Conservation (phyloP, 371 early-diverging fungal genomes). For the Umbelopsis sp. region DNA sequence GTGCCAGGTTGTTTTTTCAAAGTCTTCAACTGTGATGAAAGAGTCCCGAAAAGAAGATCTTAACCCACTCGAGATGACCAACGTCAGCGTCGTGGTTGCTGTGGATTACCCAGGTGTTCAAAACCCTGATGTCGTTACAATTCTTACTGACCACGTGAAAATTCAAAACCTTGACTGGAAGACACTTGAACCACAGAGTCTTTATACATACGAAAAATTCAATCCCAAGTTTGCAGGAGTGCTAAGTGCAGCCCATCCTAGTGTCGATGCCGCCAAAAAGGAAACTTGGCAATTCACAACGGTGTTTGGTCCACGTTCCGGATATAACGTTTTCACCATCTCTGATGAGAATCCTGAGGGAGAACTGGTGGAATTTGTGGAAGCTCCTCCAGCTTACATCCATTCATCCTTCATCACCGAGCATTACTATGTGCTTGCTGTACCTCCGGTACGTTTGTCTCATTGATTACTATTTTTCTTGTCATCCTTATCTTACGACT, state of each 20-base stretch:
- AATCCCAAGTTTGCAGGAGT: slow-evolving; percentile 47
- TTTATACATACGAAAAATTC: slow-evolving; percentile 51
- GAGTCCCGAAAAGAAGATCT: not conserved
- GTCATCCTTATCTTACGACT: not conserved
- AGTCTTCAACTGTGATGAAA: slow-evolving; percentile 59
- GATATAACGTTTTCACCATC: slow-evolving; percentile 34
- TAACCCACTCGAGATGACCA: not conserved
- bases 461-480: not conserved
- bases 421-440: slow-evolving; percentile 57
- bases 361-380: slow-evolving; percentile 35
- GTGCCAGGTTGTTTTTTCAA: slow-evolving; percentile 58
- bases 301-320: slow-evolving; percentile 9
- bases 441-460: slow-evolving; percentile 33
- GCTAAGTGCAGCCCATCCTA: slow-evolving; percentile 61
- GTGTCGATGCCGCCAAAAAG: slow-evolving; percentile 52
- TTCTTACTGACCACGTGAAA: slow-evolving; percentile 33
- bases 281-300: slow-evolving; percentile 53
- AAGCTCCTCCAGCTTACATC: slow-evolving; percentile 36
- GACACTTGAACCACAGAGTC: slow-evolving; percentile 51
- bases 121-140: slow-evolving; percentile 28
- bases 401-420: slow-evolving; percentile 51
- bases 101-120: slow-evolving; percentile 33
- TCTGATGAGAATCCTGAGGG: slow-evolving; percentile 26
- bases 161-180: slow-evolving; percentile 50
- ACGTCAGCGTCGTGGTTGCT: slow-evolving; percentile 17